A percentile compares a stretch with the other conserved stretches of the same genome.
phyloP scores from a whole-genome alignment of 768 basidiomycete species.

The Suillus lakei region DNA sequence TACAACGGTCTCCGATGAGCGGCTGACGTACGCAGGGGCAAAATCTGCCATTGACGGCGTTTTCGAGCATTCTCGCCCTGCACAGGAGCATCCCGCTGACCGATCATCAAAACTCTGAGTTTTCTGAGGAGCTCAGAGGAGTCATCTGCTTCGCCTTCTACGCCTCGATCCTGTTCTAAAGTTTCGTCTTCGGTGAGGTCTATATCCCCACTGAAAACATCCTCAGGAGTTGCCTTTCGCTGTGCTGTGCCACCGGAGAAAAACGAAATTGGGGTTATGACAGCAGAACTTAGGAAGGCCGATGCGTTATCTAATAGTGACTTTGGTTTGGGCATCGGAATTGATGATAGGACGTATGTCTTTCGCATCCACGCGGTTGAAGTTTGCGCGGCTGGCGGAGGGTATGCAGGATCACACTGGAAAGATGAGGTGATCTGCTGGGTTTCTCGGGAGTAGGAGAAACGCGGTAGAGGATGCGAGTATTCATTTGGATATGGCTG shows the following conservation, averaged over 20 bases:
- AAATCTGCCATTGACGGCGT: slow-evolving; percentile 53
- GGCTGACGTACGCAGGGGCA: slow-evolving; percentile 42
- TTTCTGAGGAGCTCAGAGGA: slow-evolving; percentile 59
- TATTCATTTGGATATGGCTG: slow-evolving; percentile 79
- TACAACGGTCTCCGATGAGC: slow-evolving; percentile 22
- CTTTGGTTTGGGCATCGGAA: slow-evolving; percentile 71
- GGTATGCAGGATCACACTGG: slow-evolving; percentile 66
- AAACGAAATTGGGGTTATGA: slow-evolving; percentile 62
- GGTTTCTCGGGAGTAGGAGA: slow-evolving; percentile 58
- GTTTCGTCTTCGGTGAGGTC: slow-evolving; percentile 81
- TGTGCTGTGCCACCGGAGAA: slow-evolving; percentile 44
- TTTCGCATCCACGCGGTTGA: slow-evolving; percentile 61
- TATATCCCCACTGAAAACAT: slow-evolving; percentile 68
- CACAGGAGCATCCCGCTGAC: slow-evolving; percentile 41
- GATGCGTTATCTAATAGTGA: slow-evolving; percentile 75
- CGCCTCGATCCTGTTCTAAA: slow-evolving; percentile 75
- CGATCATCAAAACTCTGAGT: slow-evolving; percentile 58
- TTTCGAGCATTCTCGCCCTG: slow-evolving; percentile 42
- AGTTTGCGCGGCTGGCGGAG: slow-evolving; percentile 35
- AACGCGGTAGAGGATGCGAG: slow-evolving; percentile 77
- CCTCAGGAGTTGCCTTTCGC: slow-evolving; percentile 60
- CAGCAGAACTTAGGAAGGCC: slow-evolving; percentile 62
- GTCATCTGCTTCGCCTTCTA: slow-evolving; percentile 82
- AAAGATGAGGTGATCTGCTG: slow-evolving; percentile 68
- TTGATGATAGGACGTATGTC: slow-evolving; percentile 64